These are phyloP conservation scores for Komagataea norvegica DNA, from an alignment of 1,139 yeast species.

Conservation along the genomic window DNA sequence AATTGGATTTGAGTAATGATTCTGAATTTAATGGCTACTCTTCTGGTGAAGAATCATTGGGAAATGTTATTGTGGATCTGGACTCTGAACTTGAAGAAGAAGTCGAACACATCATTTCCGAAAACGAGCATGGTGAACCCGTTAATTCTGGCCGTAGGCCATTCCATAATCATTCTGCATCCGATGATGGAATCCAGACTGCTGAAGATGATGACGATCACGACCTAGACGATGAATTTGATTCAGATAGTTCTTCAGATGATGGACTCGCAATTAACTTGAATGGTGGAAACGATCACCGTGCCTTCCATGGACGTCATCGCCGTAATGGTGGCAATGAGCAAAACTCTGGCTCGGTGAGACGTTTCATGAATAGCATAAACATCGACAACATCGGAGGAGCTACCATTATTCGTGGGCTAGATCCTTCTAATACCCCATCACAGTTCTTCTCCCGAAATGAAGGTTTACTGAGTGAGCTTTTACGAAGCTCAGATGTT, in stretches of 20 bases:
- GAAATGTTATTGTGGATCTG: constrained; percentile 29
- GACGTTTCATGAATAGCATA: background rate
- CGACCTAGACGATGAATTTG: constrained; percentile 7
- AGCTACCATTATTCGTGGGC: background rate
- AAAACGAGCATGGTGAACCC: constrained; percentile 13
- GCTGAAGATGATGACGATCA: constrained; percentile 24
- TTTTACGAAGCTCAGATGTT: background rate
- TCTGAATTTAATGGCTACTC: constrained; percentile 30
- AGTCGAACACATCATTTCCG: constrained; percentile 31
- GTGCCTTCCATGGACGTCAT: constrained; percentile 5
- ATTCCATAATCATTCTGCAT: background rate
- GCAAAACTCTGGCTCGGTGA: constrained; percentile 1
- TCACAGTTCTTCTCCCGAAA: background rate
- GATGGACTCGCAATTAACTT: background rate
- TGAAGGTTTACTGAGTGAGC: constrained; percentile 2
- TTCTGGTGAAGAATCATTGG: constrained; percentile 30
- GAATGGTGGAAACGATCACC: constrained; percentile 1
- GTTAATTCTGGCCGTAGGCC: no score
- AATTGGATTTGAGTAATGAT: constrained; percentile 13
- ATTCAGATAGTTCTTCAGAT: constrained; percentile 5
- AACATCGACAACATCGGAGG: background rate
- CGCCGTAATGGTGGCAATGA: background rate
- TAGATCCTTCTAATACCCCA: background rate
- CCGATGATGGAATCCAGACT: constrained; percentile 7
- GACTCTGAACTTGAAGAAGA: constrained; percentile 21